A percentile compares a stretch with the other conserved stretches of the same genome.
Evolutionary conservation across 495 filamentous ascomycete species (phyloP).

Genomic region (Cryomyces minteri): DNA sequence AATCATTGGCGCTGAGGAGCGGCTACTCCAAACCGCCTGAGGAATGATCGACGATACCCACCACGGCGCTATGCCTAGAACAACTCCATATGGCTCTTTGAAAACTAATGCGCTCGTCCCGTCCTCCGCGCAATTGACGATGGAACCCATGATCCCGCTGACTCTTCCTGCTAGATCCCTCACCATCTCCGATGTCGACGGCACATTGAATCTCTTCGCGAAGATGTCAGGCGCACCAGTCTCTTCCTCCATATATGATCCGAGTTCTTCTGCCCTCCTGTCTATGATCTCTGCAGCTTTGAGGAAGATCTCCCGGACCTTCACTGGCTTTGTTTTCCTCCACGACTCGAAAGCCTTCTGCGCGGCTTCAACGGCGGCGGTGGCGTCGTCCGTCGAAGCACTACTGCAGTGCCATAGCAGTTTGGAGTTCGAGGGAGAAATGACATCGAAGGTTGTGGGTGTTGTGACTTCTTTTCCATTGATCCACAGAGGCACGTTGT

Average conservation of each 20-base stretch:
- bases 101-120: constrained; percentile 48
- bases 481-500: constrained; percentile 50
- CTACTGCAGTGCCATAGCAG: constrained; percentile 40
- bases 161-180: constrained; percentile 57
- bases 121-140: constrained; percentile 36
- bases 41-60: constrained; percentile 1
- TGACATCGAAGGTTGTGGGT: constrained; percentile 44
- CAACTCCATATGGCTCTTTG: constrained; percentile 66
- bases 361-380: constrained; percentile 43
- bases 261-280: constrained; percentile 41
- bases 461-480: constrained; percentile 46
- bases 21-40: neutral
- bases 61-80: constrained; percentile 71
- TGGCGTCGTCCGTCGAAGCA: constrained; percentile 43
- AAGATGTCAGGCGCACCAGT: constrained; percentile 34
- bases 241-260: constrained; percentile 44
- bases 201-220: constrained; percentile 34
- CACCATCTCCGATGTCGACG: constrained; percentile 36
- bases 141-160: constrained; percentile 34
- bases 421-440: constrained; percentile 42
- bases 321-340: constrained; percentile 38
- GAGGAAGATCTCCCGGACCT: constrained; percentile 52
- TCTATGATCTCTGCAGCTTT: constrained; percentile 52
- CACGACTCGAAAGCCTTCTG: constrained; percentile 52
- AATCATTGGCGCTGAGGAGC: neutral